Percentiles rank a stretch among this genome's conserved stretches.
Conservation (phyloP, 192 early-diverging fungal species). For the Coemansia reversa region DNA sequence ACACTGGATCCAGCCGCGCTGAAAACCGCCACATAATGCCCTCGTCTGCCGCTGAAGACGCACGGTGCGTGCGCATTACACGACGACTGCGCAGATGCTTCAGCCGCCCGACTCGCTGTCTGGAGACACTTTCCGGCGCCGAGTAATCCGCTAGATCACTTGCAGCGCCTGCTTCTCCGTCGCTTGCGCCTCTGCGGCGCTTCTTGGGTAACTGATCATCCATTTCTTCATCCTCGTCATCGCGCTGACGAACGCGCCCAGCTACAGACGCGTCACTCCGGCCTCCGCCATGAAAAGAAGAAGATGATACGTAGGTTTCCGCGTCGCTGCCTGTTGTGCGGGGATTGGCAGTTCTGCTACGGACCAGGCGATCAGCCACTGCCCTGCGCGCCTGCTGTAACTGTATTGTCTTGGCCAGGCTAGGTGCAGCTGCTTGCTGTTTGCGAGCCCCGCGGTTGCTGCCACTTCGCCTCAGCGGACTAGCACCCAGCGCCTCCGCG, state of each 20-base stretch:
- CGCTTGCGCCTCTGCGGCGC: constrained; percentile 27
- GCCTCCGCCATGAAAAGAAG: no score
- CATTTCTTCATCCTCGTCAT: constrained; percentile 18
- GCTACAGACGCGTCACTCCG: background rate
- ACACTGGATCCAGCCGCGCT: constrained; percentile 34
- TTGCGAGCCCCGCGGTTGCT: constrained; percentile 25
- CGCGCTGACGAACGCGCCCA: constrained; percentile 29
- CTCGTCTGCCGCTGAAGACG: constrained; percentile 12
- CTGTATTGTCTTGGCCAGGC: constrained; percentile 52
- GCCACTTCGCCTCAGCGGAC: constrained; percentile 30
- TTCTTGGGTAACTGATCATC: constrained; percentile 8
- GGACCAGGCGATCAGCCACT: constrained; percentile 44
- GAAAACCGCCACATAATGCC: constrained; percentile 45
- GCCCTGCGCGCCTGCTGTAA: constrained; percentile 53
- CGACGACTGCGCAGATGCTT: constrained; percentile 9
- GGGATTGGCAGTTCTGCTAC: constrained; percentile 4
- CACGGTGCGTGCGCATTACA: constrained; percentile 8
- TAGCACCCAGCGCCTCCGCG: constrained; percentile 12
- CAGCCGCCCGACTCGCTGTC: background rate
- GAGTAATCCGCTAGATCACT: background rate
- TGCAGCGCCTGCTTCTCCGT: background rate
- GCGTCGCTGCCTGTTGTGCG: constrained; percentile 1
- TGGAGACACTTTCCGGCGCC: no score
- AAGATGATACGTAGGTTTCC: background rate
- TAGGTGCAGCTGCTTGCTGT: constrained; percentile 34